A percentile compares a stretch with the other conserved stretches of the same genome.
Evolutionary conservation across 495 filamentous ascomycete genomes (phyloP).

Genomic region (Copromyces sp.): DNA sequence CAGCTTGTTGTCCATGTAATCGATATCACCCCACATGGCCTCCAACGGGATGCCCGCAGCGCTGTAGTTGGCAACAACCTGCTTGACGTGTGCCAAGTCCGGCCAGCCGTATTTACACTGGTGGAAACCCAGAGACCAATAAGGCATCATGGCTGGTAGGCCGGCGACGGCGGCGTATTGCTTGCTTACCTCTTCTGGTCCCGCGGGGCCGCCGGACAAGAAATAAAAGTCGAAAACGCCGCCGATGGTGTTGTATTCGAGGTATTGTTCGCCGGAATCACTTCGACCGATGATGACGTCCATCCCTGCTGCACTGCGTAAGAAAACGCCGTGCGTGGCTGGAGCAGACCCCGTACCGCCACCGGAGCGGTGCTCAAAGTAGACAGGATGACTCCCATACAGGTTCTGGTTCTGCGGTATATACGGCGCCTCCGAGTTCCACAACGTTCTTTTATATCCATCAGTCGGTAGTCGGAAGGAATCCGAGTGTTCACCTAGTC

Average conservation of each 20-base stretch:
- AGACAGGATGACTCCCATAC: conserved; percentile 78
- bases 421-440: conserved; percentile 65
- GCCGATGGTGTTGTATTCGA: conserved; percentile 77
- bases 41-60: conserved; percentile 69
- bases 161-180: conserved; percentile 70
- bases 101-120: conserved; percentile 76
- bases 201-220: conserved; percentile 50
- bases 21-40: conserved; percentile 86
- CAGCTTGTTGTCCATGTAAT: conserved; percentile 55
- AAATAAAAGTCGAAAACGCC: conserved; percentile 85
- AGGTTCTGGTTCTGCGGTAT: conserved; percentile 47
- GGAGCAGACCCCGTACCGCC: conserved; percentile 23
- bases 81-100: conserved; percentile 61
- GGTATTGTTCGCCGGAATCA: conserved; percentile 50
- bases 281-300: conserved; percentile 69
- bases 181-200: conserved; percentile 57
- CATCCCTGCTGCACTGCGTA: conserved; percentile 81
- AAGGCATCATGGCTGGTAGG: conserved; percentile 66
- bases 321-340: conserved; percentile 71
- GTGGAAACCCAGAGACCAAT: conserved; percentile 81
- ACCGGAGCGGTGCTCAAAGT: conserved; percentile 63
- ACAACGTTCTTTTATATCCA: conserved; percentile 70
- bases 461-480: conserved; percentile 55
- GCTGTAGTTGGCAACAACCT: conserved; percentile 72
- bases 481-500: conserved; percentile 72